Evolutionary conservation across 179 eudicot species (phyloP).

Genomic region (Silene vulgaris): DNA sequence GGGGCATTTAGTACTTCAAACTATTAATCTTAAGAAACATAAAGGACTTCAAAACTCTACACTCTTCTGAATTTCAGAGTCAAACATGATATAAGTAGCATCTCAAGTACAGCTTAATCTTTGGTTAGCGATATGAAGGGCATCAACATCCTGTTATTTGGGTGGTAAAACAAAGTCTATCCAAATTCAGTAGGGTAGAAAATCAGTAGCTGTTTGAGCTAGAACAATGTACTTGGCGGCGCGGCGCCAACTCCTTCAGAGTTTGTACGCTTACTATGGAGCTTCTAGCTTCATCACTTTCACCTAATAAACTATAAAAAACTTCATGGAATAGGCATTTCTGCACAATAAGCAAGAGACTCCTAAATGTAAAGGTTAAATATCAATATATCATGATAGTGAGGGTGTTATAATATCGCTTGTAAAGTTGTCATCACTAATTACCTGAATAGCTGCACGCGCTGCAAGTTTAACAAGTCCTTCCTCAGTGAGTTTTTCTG

Average conservation of each 20-base stretch:
- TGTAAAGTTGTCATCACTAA: background rate
- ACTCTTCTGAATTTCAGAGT: conserved; percentile 5
- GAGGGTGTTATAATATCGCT: background rate
- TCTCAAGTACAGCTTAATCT: background rate
- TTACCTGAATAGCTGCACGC: conserved; percentile 88
- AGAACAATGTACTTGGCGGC: background rate
- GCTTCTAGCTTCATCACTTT: conserved; percentile 1
- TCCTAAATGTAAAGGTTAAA: conserved; percentile 6
- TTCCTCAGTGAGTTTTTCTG: conserved; percentile 91
- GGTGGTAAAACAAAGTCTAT: conserved; percentile 5
- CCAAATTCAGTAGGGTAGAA: background rate
- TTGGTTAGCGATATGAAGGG: background rate
- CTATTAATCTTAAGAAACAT: background rate
- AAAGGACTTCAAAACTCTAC: conserved; percentile 3
- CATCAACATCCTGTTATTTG: background rate
- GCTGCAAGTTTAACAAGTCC: conserved; percentile 93
- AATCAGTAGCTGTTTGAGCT: background rate
- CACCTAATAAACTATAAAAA: background rate
- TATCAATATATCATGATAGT: background rate
- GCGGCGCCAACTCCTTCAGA: background rate
- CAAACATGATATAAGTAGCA: conserved; percentile 9
- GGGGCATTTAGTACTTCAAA: conserved; percentile 7
- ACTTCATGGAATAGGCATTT: background rate
- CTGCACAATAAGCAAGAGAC: background rate
- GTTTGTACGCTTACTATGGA: background rate